Conservation (phyloP, 164 flowering plant species). For the Liriodendron chinense region DNA sequence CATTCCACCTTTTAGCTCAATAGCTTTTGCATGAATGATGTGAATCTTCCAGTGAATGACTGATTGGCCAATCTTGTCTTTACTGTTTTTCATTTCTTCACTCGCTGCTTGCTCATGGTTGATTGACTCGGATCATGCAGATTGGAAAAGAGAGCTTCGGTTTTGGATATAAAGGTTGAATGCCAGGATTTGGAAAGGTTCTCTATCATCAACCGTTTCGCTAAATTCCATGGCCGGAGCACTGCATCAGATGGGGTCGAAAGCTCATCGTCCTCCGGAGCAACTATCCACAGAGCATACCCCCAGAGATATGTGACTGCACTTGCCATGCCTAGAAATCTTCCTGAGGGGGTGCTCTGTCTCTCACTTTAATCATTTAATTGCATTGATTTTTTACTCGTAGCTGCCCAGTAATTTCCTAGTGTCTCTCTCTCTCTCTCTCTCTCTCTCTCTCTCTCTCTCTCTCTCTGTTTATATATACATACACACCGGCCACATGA, state of each 20-base stretch:
- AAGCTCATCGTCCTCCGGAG: constrained; percentile 38
- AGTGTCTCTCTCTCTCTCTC: too few relatives aligned
- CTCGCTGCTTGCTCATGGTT: background rate
- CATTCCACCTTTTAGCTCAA: background rate
- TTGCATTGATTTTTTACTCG: constrained; percentile 34
- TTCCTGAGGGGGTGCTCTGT: constrained; percentile 76
- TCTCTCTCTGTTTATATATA: background rate
- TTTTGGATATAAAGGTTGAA: constrained; percentile 59
- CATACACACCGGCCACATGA: background rate
- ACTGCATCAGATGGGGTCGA: constrained; percentile 34
- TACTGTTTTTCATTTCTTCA: background rate
- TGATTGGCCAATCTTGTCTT: background rate
- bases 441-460: background rate
- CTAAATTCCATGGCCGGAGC: constrained; percentile 61
- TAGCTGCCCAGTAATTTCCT: background rate
- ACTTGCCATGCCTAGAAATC: constrained; percentile 59
- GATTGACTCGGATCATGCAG: constrained; percentile 36
- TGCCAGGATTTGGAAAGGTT: constrained; percentile 70
- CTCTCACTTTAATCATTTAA: constrained; percentile 63
- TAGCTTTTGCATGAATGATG: background rate
- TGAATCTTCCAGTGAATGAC: background rate
- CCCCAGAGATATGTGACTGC: constrained; percentile 77
- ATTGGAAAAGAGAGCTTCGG: constrained; percentile 53
- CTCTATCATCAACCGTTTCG: constrained; percentile 75
- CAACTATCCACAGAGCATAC: constrained; percentile 28